Evolutionary conservation across 2,329 filamentous ascomycete species (phyloP), one percentile per base, ranked within the genome.

Genomic region (Mycosphaerella arachidis): DNA sequence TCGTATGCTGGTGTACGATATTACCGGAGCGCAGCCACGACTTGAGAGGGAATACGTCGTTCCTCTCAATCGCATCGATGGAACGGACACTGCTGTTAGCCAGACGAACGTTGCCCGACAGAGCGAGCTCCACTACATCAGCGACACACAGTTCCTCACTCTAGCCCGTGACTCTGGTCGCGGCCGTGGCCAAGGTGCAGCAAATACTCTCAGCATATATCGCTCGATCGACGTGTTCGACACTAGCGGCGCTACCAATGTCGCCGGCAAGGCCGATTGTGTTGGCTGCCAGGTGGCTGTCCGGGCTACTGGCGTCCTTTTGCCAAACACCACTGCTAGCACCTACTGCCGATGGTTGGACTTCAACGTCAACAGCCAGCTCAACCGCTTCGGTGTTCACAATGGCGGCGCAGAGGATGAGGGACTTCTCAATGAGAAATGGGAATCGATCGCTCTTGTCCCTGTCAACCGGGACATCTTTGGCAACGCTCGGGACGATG

Each of bases 191-290:
- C 78, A 82, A 66, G 73, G 74, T 2, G 72, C 76, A 6, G 79
- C 82, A 0, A 69, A 76, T 40, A 87, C 84, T 1, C 43, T 62
- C 12, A 66, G 61, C 1, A 71, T 84, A 4, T 91, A 91, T 73
- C 83, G 88, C 53, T 86, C 89, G 61, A 82, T 85, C 5, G 88
- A 91, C 70, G 75, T 91, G 8, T 84, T 91, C 62, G 86, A 88
- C 69, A 82, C 90, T 52, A 78, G 78, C 10, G 70, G 72, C 0
- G 83, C 85, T 0, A 89, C 86, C 0, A 80, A 90, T 72, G 77
- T 90, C 67, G 83, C 81, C 65, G 80, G 79, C 0, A 83, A 81
- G 64, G 66, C 71, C 12, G 76, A 78, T 58, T 73, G 67, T 6
- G 65, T 69, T n/a, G 70, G 68, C 3, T 66, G 66, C 18, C 57